Conservation (phyloP, 352 stramenopile genomes). For the Thalassiosira exigua region DNA sequence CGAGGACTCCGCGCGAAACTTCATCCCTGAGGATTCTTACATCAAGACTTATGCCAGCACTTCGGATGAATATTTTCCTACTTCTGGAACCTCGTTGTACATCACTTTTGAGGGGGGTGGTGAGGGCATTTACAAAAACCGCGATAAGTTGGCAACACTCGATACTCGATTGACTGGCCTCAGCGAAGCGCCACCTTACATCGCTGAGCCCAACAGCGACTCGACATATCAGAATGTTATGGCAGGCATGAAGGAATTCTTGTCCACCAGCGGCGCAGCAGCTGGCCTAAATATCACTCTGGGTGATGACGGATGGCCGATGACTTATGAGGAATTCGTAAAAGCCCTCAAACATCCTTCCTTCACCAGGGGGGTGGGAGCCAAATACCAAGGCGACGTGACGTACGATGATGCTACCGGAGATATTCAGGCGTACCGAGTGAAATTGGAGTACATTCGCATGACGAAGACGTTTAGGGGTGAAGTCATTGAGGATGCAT, state of each 20-base stretch:
- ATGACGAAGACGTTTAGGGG: conserved; percentile 57
- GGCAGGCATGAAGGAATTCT: conserved; percentile 49
- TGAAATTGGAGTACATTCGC: conserved; percentile 57
- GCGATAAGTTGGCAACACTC: conserved; percentile 50
- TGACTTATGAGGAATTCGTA: conserved; percentile 62
- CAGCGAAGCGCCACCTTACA: conserved; percentile 54
- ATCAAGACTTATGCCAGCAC: conserved; percentile 55
- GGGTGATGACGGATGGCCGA: conserved; percentile 63
- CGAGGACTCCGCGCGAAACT: conserved; percentile 70
- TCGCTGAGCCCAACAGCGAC: conserved; percentile 65
- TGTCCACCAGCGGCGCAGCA: conserved; percentile 27
- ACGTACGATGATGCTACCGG: conserved; percentile 34
- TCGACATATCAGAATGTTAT: conserved; percentile 69
- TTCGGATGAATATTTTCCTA: conserved; percentile 63
- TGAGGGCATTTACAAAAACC: conserved; percentile 58
- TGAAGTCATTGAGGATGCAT: conserved; percentile 73
- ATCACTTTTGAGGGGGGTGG: conserved; percentile 61
- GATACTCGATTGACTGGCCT: conserved; percentile 45
- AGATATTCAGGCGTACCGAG: conserved; percentile 51
- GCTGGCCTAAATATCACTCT: conserved; percentile 44
- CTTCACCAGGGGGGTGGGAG: conserved; percentile 33
- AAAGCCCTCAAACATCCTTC: conserved; percentile 34
- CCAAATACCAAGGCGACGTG: conserved; percentile 55
- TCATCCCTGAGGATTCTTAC: conserved; percentile 85
- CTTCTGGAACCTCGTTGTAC: conserved; percentile 47